These are phyloP conservation scores for Mesotaenium endlicherianum DNA, from an alignment of 139 green algal species.

Conservation along the genomic window DNA sequence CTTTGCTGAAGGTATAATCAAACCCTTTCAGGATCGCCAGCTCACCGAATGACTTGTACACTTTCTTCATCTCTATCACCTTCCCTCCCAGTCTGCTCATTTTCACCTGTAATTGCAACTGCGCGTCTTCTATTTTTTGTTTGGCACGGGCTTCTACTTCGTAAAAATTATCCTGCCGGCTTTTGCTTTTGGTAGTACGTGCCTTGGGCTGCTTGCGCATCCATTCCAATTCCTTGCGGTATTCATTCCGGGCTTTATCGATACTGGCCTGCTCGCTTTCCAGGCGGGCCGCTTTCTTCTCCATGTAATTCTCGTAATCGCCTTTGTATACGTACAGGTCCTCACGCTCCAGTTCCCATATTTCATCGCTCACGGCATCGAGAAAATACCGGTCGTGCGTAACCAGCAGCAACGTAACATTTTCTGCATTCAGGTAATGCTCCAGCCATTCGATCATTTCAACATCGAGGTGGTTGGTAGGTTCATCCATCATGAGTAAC, in stretches of 20 bases:
- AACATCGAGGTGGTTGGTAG: constrained; percentile 76
- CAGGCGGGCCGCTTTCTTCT: constrained; percentile 53
- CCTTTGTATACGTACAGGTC: constrained; percentile 14
- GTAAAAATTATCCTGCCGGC: no score
- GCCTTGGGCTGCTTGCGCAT: constrained; percentile 72
- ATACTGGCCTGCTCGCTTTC: constrained; percentile 6
- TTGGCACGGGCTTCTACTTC: no score
- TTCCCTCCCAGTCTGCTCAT: no score
- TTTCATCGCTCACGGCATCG: constrained; percentile 60
- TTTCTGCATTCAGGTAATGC: no score
- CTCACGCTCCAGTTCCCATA: constrained; percentile 72
- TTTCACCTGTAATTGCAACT: no score
- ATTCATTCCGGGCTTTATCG: constrained; percentile 61
- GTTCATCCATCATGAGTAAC: constrained; percentile 75
- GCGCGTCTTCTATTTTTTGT: no score
- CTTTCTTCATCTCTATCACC: no score
- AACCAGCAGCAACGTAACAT: no score
- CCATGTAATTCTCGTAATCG: constrained; percentile 48
- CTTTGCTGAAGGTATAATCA: no score
- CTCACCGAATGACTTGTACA: no score
- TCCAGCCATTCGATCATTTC: constrained; percentile 67
- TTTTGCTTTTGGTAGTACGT: no score
- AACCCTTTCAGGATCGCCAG: no score
- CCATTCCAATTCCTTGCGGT: constrained; percentile 73
- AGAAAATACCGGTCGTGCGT: constrained; percentile 75